Evolutionary conservation across 306 rosid genomes (phyloP).

Genomic region (Gastrolobium villosum): DNA sequence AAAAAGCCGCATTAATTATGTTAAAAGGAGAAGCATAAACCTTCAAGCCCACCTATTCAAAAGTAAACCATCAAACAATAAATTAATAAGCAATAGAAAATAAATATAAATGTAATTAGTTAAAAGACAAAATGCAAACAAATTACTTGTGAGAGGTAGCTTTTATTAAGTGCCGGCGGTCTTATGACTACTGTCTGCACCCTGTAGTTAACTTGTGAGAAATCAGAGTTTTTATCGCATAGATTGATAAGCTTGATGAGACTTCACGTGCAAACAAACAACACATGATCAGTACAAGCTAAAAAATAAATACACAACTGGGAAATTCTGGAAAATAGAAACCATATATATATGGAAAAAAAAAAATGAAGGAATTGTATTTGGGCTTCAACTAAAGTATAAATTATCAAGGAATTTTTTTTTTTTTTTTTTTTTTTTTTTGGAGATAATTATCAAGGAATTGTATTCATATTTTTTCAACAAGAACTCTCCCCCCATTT

Average conservation of each 20-base stretch:
- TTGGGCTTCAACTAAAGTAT: conserved; percentile 8
- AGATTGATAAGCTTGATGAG: conserved; percentile 30
- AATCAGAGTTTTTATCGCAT: not conserved
- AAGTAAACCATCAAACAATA: too few relatives aligned
- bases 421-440: too few relatives aligned
- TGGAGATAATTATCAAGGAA: conserved; percentile 11
- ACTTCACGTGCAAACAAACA: not conserved
- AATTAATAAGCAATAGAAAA: too few relatives aligned
- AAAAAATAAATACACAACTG: conserved; percentile 1
- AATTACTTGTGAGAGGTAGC: conserved; percentile 68
- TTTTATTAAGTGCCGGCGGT: conserved; percentile 61
- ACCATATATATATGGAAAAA: not conserved
- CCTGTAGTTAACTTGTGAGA: conserved; percentile 46
- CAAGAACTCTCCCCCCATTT: not conserved
- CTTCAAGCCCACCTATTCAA: too few relatives aligned
- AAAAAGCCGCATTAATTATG: too few relatives aligned
- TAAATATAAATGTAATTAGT: too few relatives aligned
- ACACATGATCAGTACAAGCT: not conserved
- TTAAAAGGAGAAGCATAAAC: too few relatives aligned
- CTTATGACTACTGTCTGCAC: conserved; percentile 32
- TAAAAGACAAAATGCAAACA: too few relatives aligned
- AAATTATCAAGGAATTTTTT: conserved; percentile 11
- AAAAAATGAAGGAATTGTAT: not conserved
- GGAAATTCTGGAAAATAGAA: not conserved
- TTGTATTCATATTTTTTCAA: conserved; percentile 24